These are phyloP conservation scores for Rhodotorula sp. DNA, from an alignment of 1,284 basidiomycete species.

Conservation along the genomic window DNA sequence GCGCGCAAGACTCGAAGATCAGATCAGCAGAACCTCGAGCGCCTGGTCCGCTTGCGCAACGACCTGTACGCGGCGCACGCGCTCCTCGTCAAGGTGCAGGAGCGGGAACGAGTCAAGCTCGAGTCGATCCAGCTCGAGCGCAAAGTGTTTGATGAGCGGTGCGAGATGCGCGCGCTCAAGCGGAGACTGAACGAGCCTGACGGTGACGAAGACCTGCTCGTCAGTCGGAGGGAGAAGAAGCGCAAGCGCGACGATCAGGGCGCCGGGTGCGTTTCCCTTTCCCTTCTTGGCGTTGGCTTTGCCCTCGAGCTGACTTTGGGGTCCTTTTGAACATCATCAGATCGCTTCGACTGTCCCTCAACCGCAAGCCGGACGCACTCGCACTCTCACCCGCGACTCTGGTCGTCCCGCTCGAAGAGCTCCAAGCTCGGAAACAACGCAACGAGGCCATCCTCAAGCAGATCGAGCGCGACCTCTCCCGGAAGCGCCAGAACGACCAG, in stretches of 20 bases:
- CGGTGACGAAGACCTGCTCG: slow-evolving; percentile 77
- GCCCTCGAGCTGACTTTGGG: not conserved
- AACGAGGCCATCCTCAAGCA: slow-evolving; percentile 60
- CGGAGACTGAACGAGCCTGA: slow-evolving; percentile 63
- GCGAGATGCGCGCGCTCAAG: slow-evolving; percentile 74
- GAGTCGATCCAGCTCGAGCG: slow-evolving; percentile 61
- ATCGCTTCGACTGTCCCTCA: slow-evolving; percentile 47
- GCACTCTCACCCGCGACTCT: slow-evolving; percentile 49
- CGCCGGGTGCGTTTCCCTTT: slow-evolving; percentile 32
- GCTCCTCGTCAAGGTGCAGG: slow-evolving; percentile 65
- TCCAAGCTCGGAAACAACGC: slow-evolving; percentile 55
- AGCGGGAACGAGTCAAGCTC: slow-evolving; percentile 73
- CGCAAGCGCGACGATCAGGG: slow-evolving; percentile 56
- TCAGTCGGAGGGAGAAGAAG: slow-evolving; percentile 63
- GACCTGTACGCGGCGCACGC: slow-evolving; percentile 73
- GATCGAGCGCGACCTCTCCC: slow-evolving; percentile 65
- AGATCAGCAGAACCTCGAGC: slow-evolving; percentile 82
- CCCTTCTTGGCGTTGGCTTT: slow-evolving; percentile 40
- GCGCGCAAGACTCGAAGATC: slow-evolving; percentile 90
- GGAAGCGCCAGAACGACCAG: slow-evolving; percentile 64
- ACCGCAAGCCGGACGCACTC: slow-evolving; percentile 56
- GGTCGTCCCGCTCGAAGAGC: slow-evolving; percentile 51
- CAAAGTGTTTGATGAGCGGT: slow-evolving; percentile 73
- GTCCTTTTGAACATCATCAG: not conserved
- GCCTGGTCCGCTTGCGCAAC: slow-evolving; percentile 71